Evolutionary conservation across 306 rosid genomes (phyloP), one percentile per base, ranked within the genome.

Genomic region (Albizia julibrissin): DNA sequence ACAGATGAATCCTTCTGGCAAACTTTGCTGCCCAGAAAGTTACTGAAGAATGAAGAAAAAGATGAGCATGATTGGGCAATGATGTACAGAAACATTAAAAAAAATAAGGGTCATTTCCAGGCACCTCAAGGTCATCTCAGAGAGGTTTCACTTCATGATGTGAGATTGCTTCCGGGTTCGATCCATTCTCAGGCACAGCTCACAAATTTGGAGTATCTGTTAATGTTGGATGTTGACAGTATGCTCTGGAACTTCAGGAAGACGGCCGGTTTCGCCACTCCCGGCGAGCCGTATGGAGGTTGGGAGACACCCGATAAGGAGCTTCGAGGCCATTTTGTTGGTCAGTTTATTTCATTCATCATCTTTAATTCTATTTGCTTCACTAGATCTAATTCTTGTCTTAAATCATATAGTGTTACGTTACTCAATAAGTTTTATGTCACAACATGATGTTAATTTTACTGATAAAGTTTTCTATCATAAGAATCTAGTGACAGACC

Each of bases 271-370:
- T 84, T 91, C 82, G 64, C 90, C 39, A 89, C 90, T 6, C 88
- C 84, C 16, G 94, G 91, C 0, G 61, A 27, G 37, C 84, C 91
- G 14, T 89, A 87, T 68, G 47, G 33, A 6, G 92, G 87, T 3
- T 89, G 94, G 94, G 94, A 91, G 72, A 67, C 4, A 11, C 72
- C 90, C 0, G 3, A 1, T 58, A 6, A 64, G 24, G 94, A 91
- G 85, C 91, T 91, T 19, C 87, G 94, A 11, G 92, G 94, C 47
- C 94, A 91, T 84, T 91, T 91, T 74, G 92, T 91, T 6, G 75
- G 75, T 70, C 1, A 64, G 37, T 27, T 26, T 22, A 29, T 22
- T 58, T n/a, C 31, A n/a, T 58, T 22, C 31, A 58, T 58, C 65
- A 58, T 3, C 31, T 58, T 58, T 15, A 50, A 50, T 16, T 50